These are phyloP conservation scores for Chlamydomonas sp. DNA, from an alignment of 139 green algal genomes.

Conservation along the genomic window DNA sequence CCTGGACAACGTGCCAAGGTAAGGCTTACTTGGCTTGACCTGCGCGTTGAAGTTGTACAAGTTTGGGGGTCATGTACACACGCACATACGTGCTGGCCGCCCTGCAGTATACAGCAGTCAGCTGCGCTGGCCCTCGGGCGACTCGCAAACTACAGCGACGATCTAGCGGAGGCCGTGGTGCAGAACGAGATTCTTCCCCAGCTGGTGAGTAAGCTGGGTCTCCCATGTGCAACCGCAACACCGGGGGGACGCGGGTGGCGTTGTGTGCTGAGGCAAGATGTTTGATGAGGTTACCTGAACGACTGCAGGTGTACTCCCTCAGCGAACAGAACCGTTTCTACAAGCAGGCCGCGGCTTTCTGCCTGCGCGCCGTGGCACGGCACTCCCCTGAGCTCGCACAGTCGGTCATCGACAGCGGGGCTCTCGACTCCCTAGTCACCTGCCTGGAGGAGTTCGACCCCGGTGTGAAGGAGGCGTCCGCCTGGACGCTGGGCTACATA, in stretches of 20 bases:
- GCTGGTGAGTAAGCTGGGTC: conserved; percentile 55
- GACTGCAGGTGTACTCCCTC: conserved; percentile 79
- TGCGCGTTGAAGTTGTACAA: neutral
- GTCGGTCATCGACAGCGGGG: conserved; percentile 82
- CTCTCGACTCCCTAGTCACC: conserved; percentile 80
- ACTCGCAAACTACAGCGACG: conserved; percentile 87
- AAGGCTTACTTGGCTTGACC: neutral
- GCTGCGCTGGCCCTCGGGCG: conserved; percentile 84
- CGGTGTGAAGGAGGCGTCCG: conserved; percentile 86
- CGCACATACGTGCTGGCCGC: neutral
- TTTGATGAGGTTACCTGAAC: neutral
- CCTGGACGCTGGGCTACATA: conserved; percentile 89
- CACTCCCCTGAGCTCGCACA: conserved; percentile 86
- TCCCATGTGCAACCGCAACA: neutral
- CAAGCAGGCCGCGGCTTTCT: conserved; percentile 89
- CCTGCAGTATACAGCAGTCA: conserved; percentile 87
- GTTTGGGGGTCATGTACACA: neutral
- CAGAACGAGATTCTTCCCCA: conserved; percentile 90
- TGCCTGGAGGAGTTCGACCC: conserved; percentile 94
- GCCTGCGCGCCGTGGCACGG: conserved; percentile 85
- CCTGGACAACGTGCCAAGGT: conserved; percentile 89
- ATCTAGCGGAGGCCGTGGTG: conserved; percentile 88
- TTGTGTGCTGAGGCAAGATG: neutral
- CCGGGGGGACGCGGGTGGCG: neutral
- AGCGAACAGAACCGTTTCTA: conserved; percentile 87